Percentiles rank a stretch among this genome's conserved stretches.
These are phyloP conservation scores for Diaporthe vexans DNA, from an alignment of 2,329 filamentous ascomycete species.

Conservation along the genomic window DNA sequence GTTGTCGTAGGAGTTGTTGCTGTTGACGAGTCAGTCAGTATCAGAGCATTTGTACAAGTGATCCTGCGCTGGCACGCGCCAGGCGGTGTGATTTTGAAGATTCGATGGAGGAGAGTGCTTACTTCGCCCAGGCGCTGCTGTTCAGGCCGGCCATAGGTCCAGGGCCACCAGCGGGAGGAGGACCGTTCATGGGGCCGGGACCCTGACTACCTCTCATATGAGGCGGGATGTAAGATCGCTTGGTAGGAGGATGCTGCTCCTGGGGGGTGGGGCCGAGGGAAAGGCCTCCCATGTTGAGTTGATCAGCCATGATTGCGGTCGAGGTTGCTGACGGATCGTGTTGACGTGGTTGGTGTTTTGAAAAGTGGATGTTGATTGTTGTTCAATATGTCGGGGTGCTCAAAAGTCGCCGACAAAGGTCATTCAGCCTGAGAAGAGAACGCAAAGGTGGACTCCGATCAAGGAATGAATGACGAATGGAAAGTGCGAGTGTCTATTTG, in stretches of 20 bases:
- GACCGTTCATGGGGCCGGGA: slow-evolving; percentile 43
- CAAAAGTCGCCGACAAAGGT: slow-evolving; percentile 31
- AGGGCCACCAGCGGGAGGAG: slow-evolving; percentile 38
- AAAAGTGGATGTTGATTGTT: slow-evolving; percentile 33
- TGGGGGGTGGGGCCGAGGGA: slow-evolving; percentile 67
- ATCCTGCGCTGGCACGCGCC: neutral
- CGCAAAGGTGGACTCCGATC: slow-evolving; percentile 35
- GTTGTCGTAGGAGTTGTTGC: slow-evolving; percentile 63
- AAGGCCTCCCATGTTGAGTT: slow-evolving; percentile 85
- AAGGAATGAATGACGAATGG: slow-evolving; percentile 37
- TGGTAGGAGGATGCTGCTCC: slow-evolving; percentile 49
- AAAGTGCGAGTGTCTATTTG: slow-evolving; percentile 35
- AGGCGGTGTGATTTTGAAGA: neutral
- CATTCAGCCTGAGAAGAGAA: slow-evolving; percentile 40
- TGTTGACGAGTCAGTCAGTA: slow-evolving; percentile 44
- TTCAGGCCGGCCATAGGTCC: slow-evolving; percentile 63
- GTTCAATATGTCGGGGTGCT: slow-evolving; percentile 39
- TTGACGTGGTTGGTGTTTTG: slow-evolving; percentile 24
- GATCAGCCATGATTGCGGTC: slow-evolving; percentile 78
- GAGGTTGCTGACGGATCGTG: slow-evolving; percentile 41
- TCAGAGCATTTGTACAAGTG: neutral
- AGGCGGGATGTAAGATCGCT: slow-evolving; percentile 86
- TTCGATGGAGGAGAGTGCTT: slow-evolving; percentile 52
- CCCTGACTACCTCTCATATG: slow-evolving; percentile 78
- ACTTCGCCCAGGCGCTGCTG: slow-evolving; percentile 76